phyloP scores from a whole-genome alignment of 345 rosid species.

The Eucalyptus pumila region DNA sequence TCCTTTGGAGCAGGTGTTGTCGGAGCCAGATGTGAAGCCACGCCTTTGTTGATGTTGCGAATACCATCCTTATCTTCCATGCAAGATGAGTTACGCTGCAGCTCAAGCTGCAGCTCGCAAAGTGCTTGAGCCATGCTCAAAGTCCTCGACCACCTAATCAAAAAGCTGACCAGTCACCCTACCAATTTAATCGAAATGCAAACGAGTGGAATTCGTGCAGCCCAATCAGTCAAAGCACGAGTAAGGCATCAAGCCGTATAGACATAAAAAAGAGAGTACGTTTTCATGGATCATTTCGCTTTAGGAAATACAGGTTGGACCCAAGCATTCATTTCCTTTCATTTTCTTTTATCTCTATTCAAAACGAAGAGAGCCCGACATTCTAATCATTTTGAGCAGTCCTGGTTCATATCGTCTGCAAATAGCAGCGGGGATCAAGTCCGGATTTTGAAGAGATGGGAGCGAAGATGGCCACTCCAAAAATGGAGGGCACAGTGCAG shows the following conservation, averaged over 20 bases:
- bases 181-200: background rate
- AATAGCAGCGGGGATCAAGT: fast-evolving
- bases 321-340: background rate
- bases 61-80: background rate
- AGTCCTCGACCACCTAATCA: slow-evolving; percentile 35
- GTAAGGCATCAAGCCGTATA: background rate
- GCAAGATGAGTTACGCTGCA: slow-evolving; percentile 1
- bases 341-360: background rate
- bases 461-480: background rate
- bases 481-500: background rate
- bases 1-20: slow-evolving; percentile 17
- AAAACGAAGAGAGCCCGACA: background rate
- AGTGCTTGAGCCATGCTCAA: slow-evolving; percentile 39
- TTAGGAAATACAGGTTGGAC: background rate
- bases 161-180: background rate
- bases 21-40: background rate
- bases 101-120: slow-evolving; percentile 34
- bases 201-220: background rate
- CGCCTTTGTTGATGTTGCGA: background rate
- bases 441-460: background rate
- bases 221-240: background rate
- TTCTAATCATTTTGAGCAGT: background rate
- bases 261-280: background rate
- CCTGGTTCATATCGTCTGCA: fast-evolving
- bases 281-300: background rate